phyloP scores from a whole-genome alignment of 805 yeast genomes.

The Ogataea nonfermentans region DNA sequence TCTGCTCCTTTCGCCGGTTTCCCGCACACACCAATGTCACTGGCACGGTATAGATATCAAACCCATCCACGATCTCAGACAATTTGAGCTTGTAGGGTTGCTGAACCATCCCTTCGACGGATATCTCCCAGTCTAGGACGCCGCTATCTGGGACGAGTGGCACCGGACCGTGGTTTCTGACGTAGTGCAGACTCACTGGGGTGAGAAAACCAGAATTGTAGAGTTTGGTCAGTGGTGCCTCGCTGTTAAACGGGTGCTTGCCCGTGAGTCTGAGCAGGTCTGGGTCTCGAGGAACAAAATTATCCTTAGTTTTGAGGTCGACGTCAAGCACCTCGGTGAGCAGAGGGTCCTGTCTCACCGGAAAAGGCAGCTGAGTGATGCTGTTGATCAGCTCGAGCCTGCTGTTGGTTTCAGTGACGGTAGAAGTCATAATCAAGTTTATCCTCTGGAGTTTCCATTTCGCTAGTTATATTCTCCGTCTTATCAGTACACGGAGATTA shows the following conservation, averaged over 20 bases:
- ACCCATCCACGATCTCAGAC: conserved; percentile 25
- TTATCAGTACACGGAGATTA: conserved; percentile 5
- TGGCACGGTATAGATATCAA: conserved; percentile 34
- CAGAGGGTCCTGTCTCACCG: conserved; percentile 17
- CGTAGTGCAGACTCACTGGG: conserved; percentile 34
- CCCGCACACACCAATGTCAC: conserved; percentile 38
- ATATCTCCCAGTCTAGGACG: conserved; percentile 30
- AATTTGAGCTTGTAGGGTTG: conserved; percentile 27
- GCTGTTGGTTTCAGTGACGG: neutral
- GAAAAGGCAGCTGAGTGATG: conserved; percentile 18
- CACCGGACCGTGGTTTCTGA: conserved; percentile 37
- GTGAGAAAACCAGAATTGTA: conserved; percentile 34
- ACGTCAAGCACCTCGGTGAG: conserved; percentile 21
- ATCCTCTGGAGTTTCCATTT: neutral
- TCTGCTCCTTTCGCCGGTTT: conserved; percentile 36
- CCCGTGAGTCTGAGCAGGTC: conserved; percentile 34
- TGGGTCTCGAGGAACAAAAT: conserved; percentile 32
- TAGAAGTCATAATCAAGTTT: neutral
- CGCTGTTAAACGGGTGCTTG: conserved; percentile 36
- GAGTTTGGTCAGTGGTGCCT: conserved; percentile 31
- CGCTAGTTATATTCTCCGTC: conserved; percentile 1
- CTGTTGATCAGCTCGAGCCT: conserved; percentile 2
- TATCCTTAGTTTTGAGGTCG: conserved; percentile 32
- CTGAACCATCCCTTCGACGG: conserved; percentile 33
- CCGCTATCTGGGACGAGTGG: conserved; percentile 26